Evolutionary conservation across 441 rosid species (phyloP).

Genomic region (Pelargonium cotyledonis): DNA sequence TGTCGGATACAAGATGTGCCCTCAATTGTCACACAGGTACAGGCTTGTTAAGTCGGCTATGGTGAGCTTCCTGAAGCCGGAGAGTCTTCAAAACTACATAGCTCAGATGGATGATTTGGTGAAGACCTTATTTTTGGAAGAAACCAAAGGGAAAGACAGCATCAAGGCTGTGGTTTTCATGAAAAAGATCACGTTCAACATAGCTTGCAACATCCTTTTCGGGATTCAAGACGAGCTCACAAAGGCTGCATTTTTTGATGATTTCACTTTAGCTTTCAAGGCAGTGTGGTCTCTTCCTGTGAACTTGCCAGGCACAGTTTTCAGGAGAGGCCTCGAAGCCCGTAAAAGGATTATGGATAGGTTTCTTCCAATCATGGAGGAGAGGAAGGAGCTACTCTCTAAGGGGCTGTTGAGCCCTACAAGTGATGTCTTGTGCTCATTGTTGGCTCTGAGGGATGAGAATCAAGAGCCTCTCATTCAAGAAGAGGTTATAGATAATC

Average conservation of each 20-base stretch:
- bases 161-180: neutral
- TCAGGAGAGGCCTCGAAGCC: neutral
- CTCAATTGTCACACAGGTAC: neutral
- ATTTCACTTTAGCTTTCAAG: neutral
- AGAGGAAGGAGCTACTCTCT: conserved; percentile 10
- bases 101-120: neutral
- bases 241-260: neutral
- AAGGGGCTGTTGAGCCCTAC: conserved; percentile 1
- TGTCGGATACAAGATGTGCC: neutral
- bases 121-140: neutral
- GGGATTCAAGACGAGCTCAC: neutral
- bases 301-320: neutral
- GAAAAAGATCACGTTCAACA: neutral
- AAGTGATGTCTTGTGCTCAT: neutral
- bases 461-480: neutral
- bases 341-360: neutral
- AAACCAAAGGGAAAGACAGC: neutral
- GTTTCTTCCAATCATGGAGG: neutral
- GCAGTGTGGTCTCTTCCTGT: neutral
- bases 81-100: neutral
- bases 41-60: neutral
- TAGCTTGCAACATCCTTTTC: neutral
- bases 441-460: neutral
- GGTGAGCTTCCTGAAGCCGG: neutral
- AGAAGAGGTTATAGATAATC: neutral